Conservation (phyloP, 106 monocot species). For the Allium cepa region DNA sequence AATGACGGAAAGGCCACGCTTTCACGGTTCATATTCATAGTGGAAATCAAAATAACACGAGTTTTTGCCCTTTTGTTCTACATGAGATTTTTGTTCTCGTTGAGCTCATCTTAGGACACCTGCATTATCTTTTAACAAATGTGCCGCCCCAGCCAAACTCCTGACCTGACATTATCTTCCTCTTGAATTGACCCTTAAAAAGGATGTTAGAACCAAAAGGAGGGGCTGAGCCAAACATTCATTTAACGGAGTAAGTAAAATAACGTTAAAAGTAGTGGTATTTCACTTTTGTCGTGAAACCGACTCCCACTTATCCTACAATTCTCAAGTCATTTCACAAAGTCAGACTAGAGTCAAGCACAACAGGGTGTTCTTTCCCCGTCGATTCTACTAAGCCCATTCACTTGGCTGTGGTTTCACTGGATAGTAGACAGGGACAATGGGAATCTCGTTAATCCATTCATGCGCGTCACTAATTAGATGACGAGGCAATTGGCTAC, state of each 20-base stretch:
- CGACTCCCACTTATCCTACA: conserved; percentile 18
- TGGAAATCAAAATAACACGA: conserved; percentile 45
- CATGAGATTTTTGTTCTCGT: neutral
- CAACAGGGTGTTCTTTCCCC: conserved; percentile 37
- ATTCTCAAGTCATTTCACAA: conserved; percentile 26
- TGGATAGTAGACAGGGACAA: conserved; percentile 73
- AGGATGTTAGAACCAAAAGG: neutral
- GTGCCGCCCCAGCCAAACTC: neutral
- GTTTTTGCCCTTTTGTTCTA: neutral
- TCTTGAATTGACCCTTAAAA: neutral
- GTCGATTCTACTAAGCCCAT: conserved; percentile 21
- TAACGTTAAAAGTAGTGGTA: too few relatives aligned
- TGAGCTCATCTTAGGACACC: neutral
- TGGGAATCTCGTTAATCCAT: conserved; percentile 86
- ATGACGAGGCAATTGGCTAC: conserved; percentile 1
- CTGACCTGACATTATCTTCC: neutral
- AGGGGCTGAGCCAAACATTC: too few relatives aligned
- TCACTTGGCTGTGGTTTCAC: conserved; percentile 67
- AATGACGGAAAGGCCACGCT: conserved; percentile 99
- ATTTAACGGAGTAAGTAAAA: too few relatives aligned
- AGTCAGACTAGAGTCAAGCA: conserved; percentile 22
- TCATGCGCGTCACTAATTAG: conserved; percentile 20
- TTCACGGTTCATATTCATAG: conserved; percentile 93
- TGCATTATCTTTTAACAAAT: neutral
- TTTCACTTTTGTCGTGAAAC: too few relatives aligned